These are phyloP conservation scores for Kokia cookei DNA, from an alignment of 441 rosid genomes.

Conservation along the genomic window DNA sequence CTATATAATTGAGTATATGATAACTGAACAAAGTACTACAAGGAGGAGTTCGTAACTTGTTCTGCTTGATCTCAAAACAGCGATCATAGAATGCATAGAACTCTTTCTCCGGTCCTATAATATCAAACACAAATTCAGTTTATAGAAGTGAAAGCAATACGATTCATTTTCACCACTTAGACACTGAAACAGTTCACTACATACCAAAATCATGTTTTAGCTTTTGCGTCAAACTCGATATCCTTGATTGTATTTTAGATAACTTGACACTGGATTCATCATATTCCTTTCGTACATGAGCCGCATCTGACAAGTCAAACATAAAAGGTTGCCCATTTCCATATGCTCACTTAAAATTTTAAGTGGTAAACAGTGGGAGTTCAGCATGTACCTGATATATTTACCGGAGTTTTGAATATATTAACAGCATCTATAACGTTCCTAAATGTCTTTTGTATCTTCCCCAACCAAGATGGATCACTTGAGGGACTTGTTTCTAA, in stretches of 20 bases:
- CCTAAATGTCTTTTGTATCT: constrained; percentile 64
- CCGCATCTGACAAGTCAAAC: constrained; percentile 57
- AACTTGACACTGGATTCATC: constrained; percentile 76
- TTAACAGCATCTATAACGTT: constrained; percentile 70
- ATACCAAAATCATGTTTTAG: constrained; percentile 86
- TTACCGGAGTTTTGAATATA: constrained; percentile 69
- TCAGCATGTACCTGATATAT: constrained; percentile 53
- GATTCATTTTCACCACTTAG: constrained; percentile 5
- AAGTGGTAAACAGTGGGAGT: neutral
- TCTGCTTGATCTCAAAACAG: constrained; percentile 88
- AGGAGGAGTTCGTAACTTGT: constrained; percentile 46
- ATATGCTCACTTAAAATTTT: neutral
- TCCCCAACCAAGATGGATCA: constrained; percentile 84
- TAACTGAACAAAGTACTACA: neutral
- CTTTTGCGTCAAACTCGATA: constrained; percentile 76
- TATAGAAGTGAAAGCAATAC: constrained; percentile 9
- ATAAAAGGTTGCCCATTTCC: constrained; percentile 8
- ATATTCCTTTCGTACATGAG: constrained; percentile 76
- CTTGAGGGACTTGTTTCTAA: constrained; percentile 43
- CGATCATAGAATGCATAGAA: constrained; percentile 78
- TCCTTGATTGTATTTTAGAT: constrained; percentile 80
- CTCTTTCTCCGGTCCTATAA: constrained; percentile 87
- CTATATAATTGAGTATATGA: neutral
- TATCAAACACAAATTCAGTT: constrained; percentile 18
- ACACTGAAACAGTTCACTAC: constrained; percentile 22